Conservation (phyloP, 208 protist species). For the Wallacemonas sp. region DNA sequence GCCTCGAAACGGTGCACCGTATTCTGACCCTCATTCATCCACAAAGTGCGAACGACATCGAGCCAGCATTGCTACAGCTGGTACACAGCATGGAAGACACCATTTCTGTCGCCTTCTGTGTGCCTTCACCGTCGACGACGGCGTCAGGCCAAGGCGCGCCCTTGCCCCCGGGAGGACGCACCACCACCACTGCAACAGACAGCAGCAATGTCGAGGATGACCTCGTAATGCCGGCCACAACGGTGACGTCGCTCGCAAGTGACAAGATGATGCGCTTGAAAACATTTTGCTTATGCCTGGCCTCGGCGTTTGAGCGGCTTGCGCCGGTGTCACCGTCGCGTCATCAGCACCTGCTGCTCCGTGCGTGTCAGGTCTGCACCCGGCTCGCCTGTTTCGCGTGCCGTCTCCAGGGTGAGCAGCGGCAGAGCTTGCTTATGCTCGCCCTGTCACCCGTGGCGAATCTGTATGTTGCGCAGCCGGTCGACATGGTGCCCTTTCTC, state of each 20-base stretch:
- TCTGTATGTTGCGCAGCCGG: slow-evolving; percentile 3
- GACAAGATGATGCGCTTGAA: not conserved
- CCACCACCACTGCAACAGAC: not conserved
- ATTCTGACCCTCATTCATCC: slow-evolving; percentile 23
- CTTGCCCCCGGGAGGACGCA: not conserved
- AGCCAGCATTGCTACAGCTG: slow-evolving; percentile 18
- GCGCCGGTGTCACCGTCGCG: not conserved
- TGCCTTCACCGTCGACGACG: not conserved
- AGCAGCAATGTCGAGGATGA: not conserved
- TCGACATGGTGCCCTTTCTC: slow-evolving; percentile 7
- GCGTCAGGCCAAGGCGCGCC: not conserved
- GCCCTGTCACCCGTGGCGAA: slow-evolving; percentile 5
- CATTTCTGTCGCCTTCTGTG: not conserved
- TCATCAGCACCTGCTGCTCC: not conserved
- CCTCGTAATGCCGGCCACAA: not conserved
- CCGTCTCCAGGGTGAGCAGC: slow-evolving; percentile 1
- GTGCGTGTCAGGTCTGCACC: not conserved
- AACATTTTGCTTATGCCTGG: not conserved
- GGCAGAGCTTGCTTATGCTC: not conserved
- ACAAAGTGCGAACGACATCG: slow-evolving; percentile 15
- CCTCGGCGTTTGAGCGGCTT: slow-evolving; percentile 1
- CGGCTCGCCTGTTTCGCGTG: not conserved
- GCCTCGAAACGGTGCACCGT: slow-evolving; percentile 40
- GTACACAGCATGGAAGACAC: slow-evolving; percentile 17
- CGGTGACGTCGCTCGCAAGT: not conserved